Conservation (phyloP, 805 yeast species). For the Saccharomycopsis lassenensis region DNA sequence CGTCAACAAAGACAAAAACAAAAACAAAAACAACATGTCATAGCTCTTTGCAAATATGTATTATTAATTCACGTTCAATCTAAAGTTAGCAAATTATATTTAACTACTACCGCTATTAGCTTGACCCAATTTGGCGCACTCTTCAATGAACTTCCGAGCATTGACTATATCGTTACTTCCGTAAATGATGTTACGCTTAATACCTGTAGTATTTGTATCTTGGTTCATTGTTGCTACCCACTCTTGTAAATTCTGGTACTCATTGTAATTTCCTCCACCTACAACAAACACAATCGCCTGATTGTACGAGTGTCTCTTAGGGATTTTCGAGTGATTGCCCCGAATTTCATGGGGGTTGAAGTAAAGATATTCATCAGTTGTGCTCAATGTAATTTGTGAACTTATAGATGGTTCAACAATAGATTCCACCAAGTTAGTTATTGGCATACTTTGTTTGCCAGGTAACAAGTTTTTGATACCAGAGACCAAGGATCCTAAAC, state of each 20-base stretch:
- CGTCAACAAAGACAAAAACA: too few species aligned
- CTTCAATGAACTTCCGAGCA: slow-evolving; percentile 58
- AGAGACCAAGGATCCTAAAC: slow-evolving; percentile 79
- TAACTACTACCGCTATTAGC: not conserved
- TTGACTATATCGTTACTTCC: slow-evolving; percentile 76
- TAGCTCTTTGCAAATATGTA: too few species aligned
- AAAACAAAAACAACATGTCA: too few species aligned
- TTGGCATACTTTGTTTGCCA: slow-evolving; percentile 76
- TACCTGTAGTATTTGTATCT: slow-evolving; percentile 27
- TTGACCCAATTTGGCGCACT: slow-evolving; percentile 44
- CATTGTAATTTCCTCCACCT: slow-evolving; percentile 94
- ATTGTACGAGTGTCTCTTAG: slow-evolving; percentile 69
- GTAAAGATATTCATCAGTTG: slow-evolving; percentile 83
- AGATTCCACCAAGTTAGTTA: slow-evolving; percentile 85
- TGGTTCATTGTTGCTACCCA: slow-evolving; percentile 43
- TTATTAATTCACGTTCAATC: too few species aligned
- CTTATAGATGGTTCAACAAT: slow-evolving; percentile 74
- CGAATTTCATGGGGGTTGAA: slow-evolving; percentile 81
- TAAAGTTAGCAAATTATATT: too few species aligned
- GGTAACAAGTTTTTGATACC: slow-evolving; percentile 84
- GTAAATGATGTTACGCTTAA: slow-evolving; percentile 53
- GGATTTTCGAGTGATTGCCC: slow-evolving; percentile 84
- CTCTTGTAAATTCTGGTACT: slow-evolving; percentile 88
- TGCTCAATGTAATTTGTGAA: slow-evolving; percentile 46
- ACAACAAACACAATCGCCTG: slow-evolving; percentile 85